Evolutionary conservation across 1,284 basidiomycete species (phyloP), one percentile per base, ranked within the genome.

Genomic region (Macrocybe sp.): DNA sequence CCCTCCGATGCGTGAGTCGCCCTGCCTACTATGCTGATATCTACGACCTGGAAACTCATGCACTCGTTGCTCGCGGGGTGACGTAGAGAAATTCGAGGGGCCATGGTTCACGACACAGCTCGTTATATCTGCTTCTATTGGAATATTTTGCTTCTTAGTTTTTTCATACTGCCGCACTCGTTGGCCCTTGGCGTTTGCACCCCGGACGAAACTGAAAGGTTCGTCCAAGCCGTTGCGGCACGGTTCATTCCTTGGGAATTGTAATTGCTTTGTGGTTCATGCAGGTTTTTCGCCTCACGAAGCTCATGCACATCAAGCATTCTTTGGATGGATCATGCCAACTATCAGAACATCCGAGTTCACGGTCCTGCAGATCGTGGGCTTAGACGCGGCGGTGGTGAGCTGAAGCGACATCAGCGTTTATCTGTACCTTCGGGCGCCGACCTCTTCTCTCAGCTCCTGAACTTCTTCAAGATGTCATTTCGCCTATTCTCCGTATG

Each of bases 251-350:
- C 29, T 39, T 12, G 28, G 16, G 37, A 22, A 22, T 22, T 22
- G 22, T 22, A 22, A 22, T 22, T 4, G 22, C 22, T 22, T 22
- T 22, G 22, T 53, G 16, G 41, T 44, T 41, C 32, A 32, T 29
- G 6, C 59, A 90, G 90, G 85, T 2, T 94, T 95, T 69, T 92
- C 92, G 4, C 89, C 92, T 11, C 89, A 92, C 58, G 89, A 93
- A 65, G 88, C 87, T 0, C 90, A 94, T 61, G 81, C 83, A 4
- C 87, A 88, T 55, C 75, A 79, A 49, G 83, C 86, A 0, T 89
- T 96, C 68, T 93, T 97, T 67, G 92, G 92, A 14, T 99, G 96
- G 96, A 90, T 98, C 54, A 64, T 93, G 54, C 96, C 96, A 0
- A 98, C 95, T 0, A 76, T 97, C 47, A 75, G 79, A 48, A 92